These are phyloP conservation scores for Eremochloa ophiuroides DNA, from an alignment of 176 grass and related monocot genomes.

Conservation along the genomic window DNA sequence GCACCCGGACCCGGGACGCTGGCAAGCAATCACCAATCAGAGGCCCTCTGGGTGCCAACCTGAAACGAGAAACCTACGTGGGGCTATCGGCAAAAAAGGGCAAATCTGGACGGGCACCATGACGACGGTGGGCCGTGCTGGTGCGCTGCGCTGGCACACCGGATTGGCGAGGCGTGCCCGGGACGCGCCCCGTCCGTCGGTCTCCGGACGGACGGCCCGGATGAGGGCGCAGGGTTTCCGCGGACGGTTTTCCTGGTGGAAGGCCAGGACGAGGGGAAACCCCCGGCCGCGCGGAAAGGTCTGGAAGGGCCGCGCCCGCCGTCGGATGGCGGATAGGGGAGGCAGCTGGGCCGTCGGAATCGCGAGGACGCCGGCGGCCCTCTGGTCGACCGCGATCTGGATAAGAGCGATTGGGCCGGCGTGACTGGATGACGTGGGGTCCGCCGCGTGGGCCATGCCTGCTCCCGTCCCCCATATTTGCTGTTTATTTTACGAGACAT, in stretches of 20 bases:
- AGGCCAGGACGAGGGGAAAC: background rate
- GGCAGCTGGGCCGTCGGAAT: slow-evolving; percentile 11
- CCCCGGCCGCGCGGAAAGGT: background rate
- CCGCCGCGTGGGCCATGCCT: background rate
- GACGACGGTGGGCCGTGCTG: background rate
- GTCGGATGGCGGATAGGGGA: slow-evolving; percentile 24
- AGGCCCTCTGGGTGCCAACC: fast-evolving
- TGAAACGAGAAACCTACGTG: background rate
- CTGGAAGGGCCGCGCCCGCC: background rate
- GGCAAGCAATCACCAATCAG: background rate
- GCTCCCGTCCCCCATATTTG: background rate
- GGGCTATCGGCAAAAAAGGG: fast-evolving
- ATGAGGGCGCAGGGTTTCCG: background rate
- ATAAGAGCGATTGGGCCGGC: slow-evolving; percentile 48
- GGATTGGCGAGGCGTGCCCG: background rate
- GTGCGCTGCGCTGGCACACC: background rate
- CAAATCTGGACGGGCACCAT: background rate
- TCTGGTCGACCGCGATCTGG: slow-evolving; percentile 22
- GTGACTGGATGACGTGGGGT: slow-evolving; percentile 22
- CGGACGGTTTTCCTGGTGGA: background rate
- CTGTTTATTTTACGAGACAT: background rate
- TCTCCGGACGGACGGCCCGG: background rate
- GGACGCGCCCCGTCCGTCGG: background rate
- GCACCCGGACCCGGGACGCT: too few species aligned
- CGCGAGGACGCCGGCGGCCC: background rate